Base-by-base conservation (phyloP, 495 filamentous ascomycete genomes). In the Hypomontagnella submonticulosa region DNA sequence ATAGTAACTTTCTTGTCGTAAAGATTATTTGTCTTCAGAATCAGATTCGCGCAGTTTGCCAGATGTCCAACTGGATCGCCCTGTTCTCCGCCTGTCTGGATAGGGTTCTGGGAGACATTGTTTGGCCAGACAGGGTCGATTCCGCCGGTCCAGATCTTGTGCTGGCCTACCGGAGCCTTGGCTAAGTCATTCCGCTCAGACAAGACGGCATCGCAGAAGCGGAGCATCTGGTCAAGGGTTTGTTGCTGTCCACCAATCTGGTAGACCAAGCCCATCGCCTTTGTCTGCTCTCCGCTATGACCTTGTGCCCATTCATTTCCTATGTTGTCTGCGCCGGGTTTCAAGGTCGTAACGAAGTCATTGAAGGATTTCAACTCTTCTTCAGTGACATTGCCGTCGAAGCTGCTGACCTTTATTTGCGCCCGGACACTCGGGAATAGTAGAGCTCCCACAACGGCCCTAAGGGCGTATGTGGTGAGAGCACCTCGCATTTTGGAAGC, bases 281-380 rank as follows among this genome's bases (percentile, higher is more conserved):
- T 66, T 15, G 62, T 60, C 48, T 60, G 48, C 33, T 66, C 62
- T 11, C 55, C 62, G 36, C 62, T 66, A 15, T 66, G 62, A 4
- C 62, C 62, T 10, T 66, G 62, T 6, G 43, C 62, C 62, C 55
- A 66, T 41, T 66, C 49, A 23, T 66, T 66, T 3, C 48, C 48
- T 18, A 40, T 47, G 33, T 66, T 66, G 16, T 48, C 32, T 1
- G 53, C 34, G 15, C 40, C 62, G 16, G 62, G 62, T 33, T 60
- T 41, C 16, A 66, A 41, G 4, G 55, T 66, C 33, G 42, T 43
- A 9, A 55, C 41, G 40, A 54, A 54, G 43, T 60, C 56, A 27
- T 60, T 66, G 62, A 66, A 66, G 11, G 62, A 66, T 32, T 66
- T 48, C 19, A 66, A 43, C 9, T 60, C 62, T 12, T 60, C 55